Base-by-base conservation (phyloP, 1,284 basidiomycete genomes). In the Mycena citricolor region DNA sequence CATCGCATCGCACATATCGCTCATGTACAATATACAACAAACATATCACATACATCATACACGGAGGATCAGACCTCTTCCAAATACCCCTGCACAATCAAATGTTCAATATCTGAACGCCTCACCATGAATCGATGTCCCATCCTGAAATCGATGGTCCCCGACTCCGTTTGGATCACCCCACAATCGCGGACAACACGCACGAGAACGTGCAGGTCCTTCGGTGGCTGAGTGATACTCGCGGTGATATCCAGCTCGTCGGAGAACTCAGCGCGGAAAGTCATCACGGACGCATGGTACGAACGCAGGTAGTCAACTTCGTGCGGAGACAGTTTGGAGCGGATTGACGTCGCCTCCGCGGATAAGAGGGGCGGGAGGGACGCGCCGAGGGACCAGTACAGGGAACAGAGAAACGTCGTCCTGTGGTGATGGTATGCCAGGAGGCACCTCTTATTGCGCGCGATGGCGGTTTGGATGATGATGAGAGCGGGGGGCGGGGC, bases 381-480 rank as follows among this genome's bases (percentile, higher is more conserved):
- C n/a, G 90, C 94, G n/a, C 92, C 93, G 11, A 82, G 79, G n/a
- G 81, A 71, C 94, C 94, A 97, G 66, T 91, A 95, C 67, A 90
- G 76, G 57, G 88, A 83, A 54, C 84, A 79, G 42, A 98, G 79
- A 45, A 83, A 82, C 57, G 91, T 86, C 31, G 92, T 67, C 23
- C 95, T 80, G 61, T 90, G 86, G 22, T 79, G 70, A 62, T 97
- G 90, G 67, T 98, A 99, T 1, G 92, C 92, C 26, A 97, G 79
- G 6, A 98, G 74, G 61, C 91, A 93, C 12, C 95, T 86, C 64
- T 97, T 95, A 73, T 97, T 97, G 53, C 93, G 80, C 33, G 84
- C 74, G 50, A 94, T 86, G 20, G 90, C 81, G 7, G 94, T 86
- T 63, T 97, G 91, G 58, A 89, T 84, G 56, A 97, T 81, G 39